Percentiles rank a stretch among this genome's conserved stretches.
These are phyloP conservation scores for Serendipita sp. DNA, from an alignment of 768 basidiomycete species.

Conservation along the genomic window DNA sequence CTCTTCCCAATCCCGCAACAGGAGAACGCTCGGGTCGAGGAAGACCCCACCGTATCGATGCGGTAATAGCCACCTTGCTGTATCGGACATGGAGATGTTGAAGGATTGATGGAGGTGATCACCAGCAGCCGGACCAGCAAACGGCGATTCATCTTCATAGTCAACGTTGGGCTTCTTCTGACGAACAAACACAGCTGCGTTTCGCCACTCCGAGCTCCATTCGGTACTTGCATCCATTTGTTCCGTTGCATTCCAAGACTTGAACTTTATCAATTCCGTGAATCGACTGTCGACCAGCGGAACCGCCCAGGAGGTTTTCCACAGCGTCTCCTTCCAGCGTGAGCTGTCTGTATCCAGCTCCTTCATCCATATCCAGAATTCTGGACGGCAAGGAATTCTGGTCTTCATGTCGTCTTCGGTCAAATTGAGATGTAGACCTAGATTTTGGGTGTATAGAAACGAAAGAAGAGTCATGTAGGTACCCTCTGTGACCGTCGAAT, in stretches of 20 bases:
- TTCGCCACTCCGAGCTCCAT: conserved; percentile 81
- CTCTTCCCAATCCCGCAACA: conserved; percentile 98
- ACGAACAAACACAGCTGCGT: neutral
- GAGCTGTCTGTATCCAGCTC: conserved; percentile 42
- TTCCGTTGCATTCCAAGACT: conserved; percentile 96
- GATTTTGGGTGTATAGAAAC: conserved; percentile 92
- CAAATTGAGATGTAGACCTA: conserved; percentile 53
- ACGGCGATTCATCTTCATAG: neutral
- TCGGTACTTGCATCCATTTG: conserved; percentile 87
- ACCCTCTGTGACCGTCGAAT: conserved; percentile 95
- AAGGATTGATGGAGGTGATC: neutral
- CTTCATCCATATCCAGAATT: conserved; percentile 98
- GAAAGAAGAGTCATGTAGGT: conserved; percentile 91
- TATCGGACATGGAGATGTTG: conserved; percentile 47
- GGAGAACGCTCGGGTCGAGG: conserved; percentile 90
- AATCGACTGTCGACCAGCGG: conserved; percentile 91
- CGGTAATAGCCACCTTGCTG: conserved; percentile 94
- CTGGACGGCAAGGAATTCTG: conserved; percentile 57
- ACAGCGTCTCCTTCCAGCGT: neutral
- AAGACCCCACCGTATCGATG: conserved; percentile 95
- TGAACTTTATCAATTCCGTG: conserved; percentile 84
- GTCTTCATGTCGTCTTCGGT: conserved; percentile 30
- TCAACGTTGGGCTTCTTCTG: neutral
- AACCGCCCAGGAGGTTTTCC: conserved; percentile 76
- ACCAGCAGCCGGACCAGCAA: neutral